Percentiles rank a stretch among this genome's conserved stretches.
These are phyloP conservation scores for Dactylonectria estremocensis DNA, from an alignment of 2,329 filamentous ascomycete species.

Conservation along the genomic window DNA sequence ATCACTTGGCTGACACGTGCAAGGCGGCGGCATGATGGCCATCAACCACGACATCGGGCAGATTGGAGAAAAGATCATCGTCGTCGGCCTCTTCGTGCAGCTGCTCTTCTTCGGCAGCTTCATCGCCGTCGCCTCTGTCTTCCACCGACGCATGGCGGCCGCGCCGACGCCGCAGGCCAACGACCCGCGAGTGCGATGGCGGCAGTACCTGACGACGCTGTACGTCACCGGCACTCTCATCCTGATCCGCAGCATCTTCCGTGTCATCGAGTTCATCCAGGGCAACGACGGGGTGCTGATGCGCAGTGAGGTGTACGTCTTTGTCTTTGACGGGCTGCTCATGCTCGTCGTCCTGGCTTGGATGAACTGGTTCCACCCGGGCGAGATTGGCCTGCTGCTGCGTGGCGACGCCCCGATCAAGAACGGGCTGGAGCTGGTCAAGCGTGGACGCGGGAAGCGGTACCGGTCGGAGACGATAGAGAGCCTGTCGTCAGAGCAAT, in stretches of 20 bases:
- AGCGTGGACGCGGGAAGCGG: not conserved
- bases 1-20: not conserved
- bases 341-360: conserved; percentile 52
- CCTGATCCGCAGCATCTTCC: conserved; percentile 58
- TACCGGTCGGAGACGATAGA: not conserved
- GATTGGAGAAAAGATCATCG: conserved; percentile 63
- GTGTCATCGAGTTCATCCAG: conserved; percentile 60
- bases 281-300: conserved; percentile 54
- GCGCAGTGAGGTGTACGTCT: conserved; percentile 53
- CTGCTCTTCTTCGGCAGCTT: conserved; percentile 70
- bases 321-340: conserved; percentile 56
- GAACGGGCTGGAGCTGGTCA: conserved; percentile 45
- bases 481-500: conserved; percentile 27
- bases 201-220: conserved; percentile 48
- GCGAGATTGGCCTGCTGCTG: conserved; percentile 48
- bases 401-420: conserved; percentile 40
- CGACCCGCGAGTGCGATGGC: conserved; percentile 48
- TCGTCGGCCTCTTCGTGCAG: conserved; percentile 68
- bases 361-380: conserved; percentile 51
- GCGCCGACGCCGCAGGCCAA: conserved; percentile 31
- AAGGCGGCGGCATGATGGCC: conserved; percentile 47
- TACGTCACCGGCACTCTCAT: conserved; percentile 54
- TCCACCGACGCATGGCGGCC: conserved; percentile 55
- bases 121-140: conserved; percentile 60
- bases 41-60: conserved; percentile 34